Evolutionary conservation across 257 asterid genomes (phyloP), one percentile per base, ranked within the genome.

Genomic region (Solanum corneliomulleri): DNA sequence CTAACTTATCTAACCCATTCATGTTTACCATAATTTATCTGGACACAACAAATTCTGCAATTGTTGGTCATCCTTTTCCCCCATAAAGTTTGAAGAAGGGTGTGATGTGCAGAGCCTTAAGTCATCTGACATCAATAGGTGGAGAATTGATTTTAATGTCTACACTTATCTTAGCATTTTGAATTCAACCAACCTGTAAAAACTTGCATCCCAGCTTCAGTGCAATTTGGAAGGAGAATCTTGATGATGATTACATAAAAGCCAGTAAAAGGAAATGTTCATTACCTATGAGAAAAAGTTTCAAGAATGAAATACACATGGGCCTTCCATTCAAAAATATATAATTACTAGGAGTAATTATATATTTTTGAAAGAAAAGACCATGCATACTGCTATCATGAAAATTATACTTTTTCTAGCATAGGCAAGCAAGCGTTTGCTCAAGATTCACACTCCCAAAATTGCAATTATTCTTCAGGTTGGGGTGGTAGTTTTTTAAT

Each of bases 301-400:
- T 2, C 15, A n/a, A 11, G 68, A 86, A 6, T 4, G 49, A 31
- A 39, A 69, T 60, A 80, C 80, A 85, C 88, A 70, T 81, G 90
- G 81, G 80, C 62, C 85, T 88, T 88, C 45, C 90, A 88, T 88
- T 88, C 90, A 88, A 88, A 88, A 88, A 88, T 20, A 87, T 87
- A 86, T 69, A 78, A 1, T 14, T 29, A 62, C 49, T 9, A 6
- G 49, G 29, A 29, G 12, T 12, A 39, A 14, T 25, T 78, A 88
- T 58, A 88, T 81, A 41, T 37, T 88, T 88, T 70, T 81, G 90
- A 88, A 71, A 52, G 85, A 83, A 82, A 86, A 47, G 68, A 82
- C 56, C 87, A 82, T 44, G 85, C 66, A 78, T 78, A 78, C 15
- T 45, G 64, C 66, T 8, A 78, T 78, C 84, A 78, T 78, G 84